Percentiles rank a stretch among this genome's conserved stretches.
phyloP scores from a whole-genome alignment of 768 basidiomycete genomes.

The Erythrobasidium yunnanense region DNA sequence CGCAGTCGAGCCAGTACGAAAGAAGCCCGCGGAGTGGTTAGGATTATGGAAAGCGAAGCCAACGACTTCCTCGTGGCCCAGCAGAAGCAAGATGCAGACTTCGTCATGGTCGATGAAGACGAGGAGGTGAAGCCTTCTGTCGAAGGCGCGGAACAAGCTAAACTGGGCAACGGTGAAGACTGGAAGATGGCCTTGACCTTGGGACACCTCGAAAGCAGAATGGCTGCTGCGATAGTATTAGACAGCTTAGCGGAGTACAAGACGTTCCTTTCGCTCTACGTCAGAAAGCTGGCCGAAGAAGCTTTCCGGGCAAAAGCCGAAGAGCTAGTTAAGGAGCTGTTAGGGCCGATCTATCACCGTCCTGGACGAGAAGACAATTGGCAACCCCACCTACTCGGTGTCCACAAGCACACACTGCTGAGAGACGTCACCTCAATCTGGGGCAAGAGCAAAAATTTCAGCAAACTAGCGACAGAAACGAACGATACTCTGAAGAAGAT shows the following conservation, averaged over 20 bases:
- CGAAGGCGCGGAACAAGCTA: slow-evolving; percentile 25
- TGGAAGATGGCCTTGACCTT: slow-evolving; percentile 56
- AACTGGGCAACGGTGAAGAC: slow-evolving; percentile 33
- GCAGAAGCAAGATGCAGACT: background rate
- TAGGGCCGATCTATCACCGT: slow-evolving; percentile 81
- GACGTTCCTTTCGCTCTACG: slow-evolving; percentile 61
- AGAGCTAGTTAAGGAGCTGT: slow-evolving; percentile 78
- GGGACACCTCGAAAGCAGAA: slow-evolving; percentile 72
- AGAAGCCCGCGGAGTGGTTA: slow-evolving; percentile 26
- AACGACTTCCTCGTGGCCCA: slow-evolving; percentile 36
- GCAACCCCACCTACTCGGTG: slow-evolving; percentile 14
- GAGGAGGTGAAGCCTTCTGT: background rate
- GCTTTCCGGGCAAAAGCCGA: slow-evolving; percentile 78
- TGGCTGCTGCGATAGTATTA: slow-evolving; percentile 61
- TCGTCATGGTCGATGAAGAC: background rate
- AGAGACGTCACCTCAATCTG: slow-evolving; percentile 1
- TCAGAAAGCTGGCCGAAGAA: slow-evolving; percentile 76
- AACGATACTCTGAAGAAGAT: slow-evolving; percentile 18
- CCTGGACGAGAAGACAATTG: slow-evolving; percentile 9
- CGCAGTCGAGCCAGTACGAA: slow-evolving; percentile 49
- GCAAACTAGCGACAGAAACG: slow-evolving; percentile 5
- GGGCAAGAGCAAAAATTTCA: slow-evolving; percentile 4
- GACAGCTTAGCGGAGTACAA: slow-evolving; percentile 81
- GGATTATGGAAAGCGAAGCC: slow-evolving; percentile 36
- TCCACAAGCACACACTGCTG: slow-evolving; percentile 14